Conservation (phyloP, 495 filamentous ascomycete species). For the Xylaria acuta region DNA sequence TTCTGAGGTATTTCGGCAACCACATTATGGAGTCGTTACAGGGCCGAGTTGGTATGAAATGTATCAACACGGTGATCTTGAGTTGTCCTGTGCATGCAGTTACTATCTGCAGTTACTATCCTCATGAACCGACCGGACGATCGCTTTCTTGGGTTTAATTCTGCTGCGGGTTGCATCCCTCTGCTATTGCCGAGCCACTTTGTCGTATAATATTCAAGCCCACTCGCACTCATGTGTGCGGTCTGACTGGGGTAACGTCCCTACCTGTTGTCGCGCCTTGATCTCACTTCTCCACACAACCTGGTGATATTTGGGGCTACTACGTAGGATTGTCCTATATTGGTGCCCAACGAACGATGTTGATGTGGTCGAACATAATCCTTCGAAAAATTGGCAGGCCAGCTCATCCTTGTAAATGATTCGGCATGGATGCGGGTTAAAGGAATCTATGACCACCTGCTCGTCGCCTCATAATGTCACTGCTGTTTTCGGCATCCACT, state of each 20-base stretch:
- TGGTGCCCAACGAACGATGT: constrained; percentile 24
- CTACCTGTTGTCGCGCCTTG: constrained; percentile 21
- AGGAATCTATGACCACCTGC: not conserved
- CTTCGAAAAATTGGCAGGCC: not conserved
- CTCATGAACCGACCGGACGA: not conserved
- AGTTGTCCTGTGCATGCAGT: not conserved
- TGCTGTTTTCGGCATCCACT: not conserved
- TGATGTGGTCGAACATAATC: constrained; percentile 4
- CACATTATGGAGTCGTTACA: not conserved
- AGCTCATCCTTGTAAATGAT: constrained; percentile 1
- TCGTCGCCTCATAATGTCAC: not conserved
- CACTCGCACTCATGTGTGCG: constrained; percentile 12
- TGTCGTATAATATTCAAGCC: constrained; percentile 15
- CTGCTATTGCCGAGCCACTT: not conserved
- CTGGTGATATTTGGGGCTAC: not conserved
- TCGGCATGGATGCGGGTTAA: not conserved
- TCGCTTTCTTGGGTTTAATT: not conserved
- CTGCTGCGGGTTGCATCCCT: not conserved
- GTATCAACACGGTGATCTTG: not conserved
- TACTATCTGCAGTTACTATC: not conserved
- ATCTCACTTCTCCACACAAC: constrained; percentile 20
- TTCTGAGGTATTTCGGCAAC: not conserved
- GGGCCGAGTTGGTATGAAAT: not conserved
- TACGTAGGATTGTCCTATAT: constrained; percentile 8
- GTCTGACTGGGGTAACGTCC: not conserved